phyloP scores from a whole-genome alignment of 2,329 filamentous ascomycete species.

The Botrytis deweyae region DNA sequence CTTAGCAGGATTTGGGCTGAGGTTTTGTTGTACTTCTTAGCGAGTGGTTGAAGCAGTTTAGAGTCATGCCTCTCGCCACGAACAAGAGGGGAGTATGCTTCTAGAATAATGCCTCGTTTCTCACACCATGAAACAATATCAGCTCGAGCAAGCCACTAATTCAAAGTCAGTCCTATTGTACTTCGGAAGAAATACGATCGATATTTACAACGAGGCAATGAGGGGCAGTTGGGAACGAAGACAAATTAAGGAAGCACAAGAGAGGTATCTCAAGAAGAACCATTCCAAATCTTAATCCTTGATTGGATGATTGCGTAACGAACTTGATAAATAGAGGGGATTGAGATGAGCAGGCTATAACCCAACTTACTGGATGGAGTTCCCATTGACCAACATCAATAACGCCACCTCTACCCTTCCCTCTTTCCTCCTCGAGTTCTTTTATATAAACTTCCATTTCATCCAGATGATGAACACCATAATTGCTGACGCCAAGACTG shows the following conservation, averaged over 20 bases:
- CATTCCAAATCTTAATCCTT: not conserved
- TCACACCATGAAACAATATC: conserved; percentile 79
- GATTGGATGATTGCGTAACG: not conserved
- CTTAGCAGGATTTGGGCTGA: conserved; percentile 76
- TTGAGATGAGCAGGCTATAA: not conserved
- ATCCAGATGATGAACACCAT: conserved; percentile 61
- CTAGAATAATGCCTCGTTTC: conserved; percentile 59
- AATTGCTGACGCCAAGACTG: conserved; percentile 64
- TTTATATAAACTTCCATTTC: conserved; percentile 59
- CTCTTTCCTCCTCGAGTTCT: conserved; percentile 60
- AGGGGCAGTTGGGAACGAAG: not conserved
- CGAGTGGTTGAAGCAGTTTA: conserved; percentile 60
- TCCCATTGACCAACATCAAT: conserved; percentile 87
- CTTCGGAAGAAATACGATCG: not conserved
- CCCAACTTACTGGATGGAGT: conserved; percentile 61
- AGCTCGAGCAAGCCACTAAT: conserved; percentile 67
- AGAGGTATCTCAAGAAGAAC: not conserved
- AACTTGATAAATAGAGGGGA: too few species aligned
- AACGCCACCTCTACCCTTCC: conserved; percentile 64
- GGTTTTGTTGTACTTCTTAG: conserved; percentile 70
- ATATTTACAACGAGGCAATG: not conserved
- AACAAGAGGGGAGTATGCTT: conserved; percentile 63
- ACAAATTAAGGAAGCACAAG: not conserved
- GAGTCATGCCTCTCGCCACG: conserved; percentile 71
- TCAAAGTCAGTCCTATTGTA: not conserved